Conservation (phyloP, 768 basidiomycete genomes). For the Wakefieldia striispora region DNA sequence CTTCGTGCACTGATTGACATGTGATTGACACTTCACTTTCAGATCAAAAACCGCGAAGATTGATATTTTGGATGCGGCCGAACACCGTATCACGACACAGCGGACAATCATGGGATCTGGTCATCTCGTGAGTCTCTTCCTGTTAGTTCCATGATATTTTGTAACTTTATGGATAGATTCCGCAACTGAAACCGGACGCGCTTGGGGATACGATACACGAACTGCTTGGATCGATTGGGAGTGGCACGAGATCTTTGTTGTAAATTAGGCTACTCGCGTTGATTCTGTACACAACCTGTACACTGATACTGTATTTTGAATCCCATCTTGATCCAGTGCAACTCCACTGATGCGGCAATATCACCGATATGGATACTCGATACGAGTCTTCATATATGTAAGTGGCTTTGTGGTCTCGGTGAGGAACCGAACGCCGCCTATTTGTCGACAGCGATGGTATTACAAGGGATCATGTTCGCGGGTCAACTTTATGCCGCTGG, state of each 20-base stretch:
- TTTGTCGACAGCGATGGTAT: background rate
- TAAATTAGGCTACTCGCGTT: background rate
- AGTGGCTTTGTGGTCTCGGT: too few relatives aligned
- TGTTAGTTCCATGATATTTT: background rate
- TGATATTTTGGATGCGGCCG: slow-evolving; percentile 30
- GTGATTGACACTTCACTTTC: background rate
- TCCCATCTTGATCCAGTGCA: too few relatives aligned
- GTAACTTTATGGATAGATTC: slow-evolving; percentile 13
- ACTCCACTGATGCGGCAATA: too few relatives aligned
- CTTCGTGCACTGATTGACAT: background rate
- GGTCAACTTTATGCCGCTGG: background rate
- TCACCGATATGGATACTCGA: too few relatives aligned
- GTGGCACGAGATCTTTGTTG: slow-evolving; percentile 9
- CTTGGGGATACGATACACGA: slow-evolving; percentile 27
- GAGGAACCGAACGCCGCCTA: too few relatives aligned
- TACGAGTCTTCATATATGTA: too few relatives aligned
- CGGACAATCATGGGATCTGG: slow-evolving; percentile 27
- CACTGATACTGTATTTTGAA: too few relatives aligned
- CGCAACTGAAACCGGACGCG: slow-evolving; percentile 30
- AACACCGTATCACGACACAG: slow-evolving; percentile 18
- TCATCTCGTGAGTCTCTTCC: slow-evolving; percentile 23
- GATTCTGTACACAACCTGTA: background rate
- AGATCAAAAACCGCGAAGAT: slow-evolving; percentile 26
- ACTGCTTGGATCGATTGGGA: slow-evolving; percentile 17
- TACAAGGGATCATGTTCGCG: background rate